Percentiles rank a stretch among this genome's conserved stretches.
Conservation (phyloP, 371 early-diverging fungal species). For the Apophysomyces trapeziformis region DNA sequence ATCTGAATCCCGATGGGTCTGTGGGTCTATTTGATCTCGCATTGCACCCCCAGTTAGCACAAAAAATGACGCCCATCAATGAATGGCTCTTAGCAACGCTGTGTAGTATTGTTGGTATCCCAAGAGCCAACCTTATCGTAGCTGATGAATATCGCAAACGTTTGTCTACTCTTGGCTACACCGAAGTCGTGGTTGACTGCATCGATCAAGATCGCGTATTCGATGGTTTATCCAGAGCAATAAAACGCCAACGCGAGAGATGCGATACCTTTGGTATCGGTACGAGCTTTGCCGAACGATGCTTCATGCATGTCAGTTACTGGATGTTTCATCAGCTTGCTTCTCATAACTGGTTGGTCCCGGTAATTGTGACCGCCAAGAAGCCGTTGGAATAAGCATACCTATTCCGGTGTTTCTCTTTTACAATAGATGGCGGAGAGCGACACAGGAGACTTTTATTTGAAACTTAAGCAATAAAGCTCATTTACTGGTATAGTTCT, state of each 20-base stretch:
- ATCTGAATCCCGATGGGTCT: slow-evolving; percentile 39
- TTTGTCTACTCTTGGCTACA: slow-evolving; percentile 16
- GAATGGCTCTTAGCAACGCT: slow-evolving; percentile 12
- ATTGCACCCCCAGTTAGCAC: slow-evolving; percentile 20
- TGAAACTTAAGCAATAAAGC: no score
- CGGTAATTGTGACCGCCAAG: slow-evolving; percentile 18
- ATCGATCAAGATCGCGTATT: slow-evolving; percentile 18
- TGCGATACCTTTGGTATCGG: slow-evolving; percentile 23
- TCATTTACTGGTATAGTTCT: no score
- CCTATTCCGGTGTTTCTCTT: no score
- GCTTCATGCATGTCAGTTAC: slow-evolving; percentile 10
- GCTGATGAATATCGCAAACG: slow-evolving; percentile 15
- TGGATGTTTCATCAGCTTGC: slow-evolving; percentile 16
- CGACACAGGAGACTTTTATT: no score
- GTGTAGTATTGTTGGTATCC: slow-evolving; percentile 27
- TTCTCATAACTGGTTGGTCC: slow-evolving; percentile 15
- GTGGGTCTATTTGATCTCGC: slow-evolving; percentile 49
- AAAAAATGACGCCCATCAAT: slow-evolving; percentile 18
- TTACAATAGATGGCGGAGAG: no score
- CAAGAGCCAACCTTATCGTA: slow-evolving; percentile 34
- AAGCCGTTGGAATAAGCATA: not conserved
- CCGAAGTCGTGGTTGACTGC: slow-evolving; percentile 12
- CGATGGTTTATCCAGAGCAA: slow-evolving; percentile 17
- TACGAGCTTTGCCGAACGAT: slow-evolving; percentile 3
- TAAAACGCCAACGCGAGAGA: slow-evolving; percentile 14